phyloP scores from a whole-genome alignment of 2,329 filamentous ascomycete genomes.

The Venturia asperata region DNA sequence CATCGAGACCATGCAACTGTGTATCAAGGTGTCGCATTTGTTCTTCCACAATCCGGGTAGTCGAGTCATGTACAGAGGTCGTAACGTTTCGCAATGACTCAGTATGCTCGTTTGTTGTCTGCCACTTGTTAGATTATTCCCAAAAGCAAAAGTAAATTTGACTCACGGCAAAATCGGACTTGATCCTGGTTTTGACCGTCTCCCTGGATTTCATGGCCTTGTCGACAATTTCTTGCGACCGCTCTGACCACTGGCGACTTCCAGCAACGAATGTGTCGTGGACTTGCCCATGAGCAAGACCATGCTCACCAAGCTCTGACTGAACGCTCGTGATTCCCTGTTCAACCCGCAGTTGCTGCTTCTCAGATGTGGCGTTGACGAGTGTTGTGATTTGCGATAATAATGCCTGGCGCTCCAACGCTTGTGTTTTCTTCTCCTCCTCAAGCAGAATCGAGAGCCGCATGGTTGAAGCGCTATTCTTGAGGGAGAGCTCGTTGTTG shows the following conservation, averaged over 20 bases:
- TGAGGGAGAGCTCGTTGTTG: conserved; percentile 58
- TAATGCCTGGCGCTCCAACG: conserved; percentile 65
- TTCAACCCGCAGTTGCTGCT: conserved; percentile 64
- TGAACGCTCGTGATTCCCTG: conserved; percentile 57
- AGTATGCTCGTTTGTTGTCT: conserved; percentile 71
- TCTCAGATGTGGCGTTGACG: conserved; percentile 64
- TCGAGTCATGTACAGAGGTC: conserved; percentile 82
- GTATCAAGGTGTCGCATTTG: conserved; percentile 79
- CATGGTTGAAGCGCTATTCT: conserved; percentile 59
- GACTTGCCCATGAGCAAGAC: conserved; percentile 56
- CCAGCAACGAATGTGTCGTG: conserved; percentile 59
- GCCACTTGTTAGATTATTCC: conserved; percentile 25
- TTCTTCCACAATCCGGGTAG: conserved; percentile 78
- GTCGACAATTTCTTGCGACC: conserved; percentile 61
- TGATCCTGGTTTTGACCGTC: conserved; percentile 69
- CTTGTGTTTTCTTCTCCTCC: conserved; percentile 67
- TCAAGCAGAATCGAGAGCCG: conserved; percentile 63
- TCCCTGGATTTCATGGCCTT: conserved; percentile 69
- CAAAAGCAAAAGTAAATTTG: not conserved
- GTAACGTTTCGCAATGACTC: conserved; percentile 77
- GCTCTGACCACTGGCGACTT: conserved; percentile 67
- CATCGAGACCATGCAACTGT: conserved; percentile 86
- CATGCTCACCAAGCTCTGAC: conserved; percentile 58
- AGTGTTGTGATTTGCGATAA: conserved; percentile 71
- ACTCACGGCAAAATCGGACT: conserved; percentile 76